Conservation (phyloP, 2,329 filamentous ascomycete genomes). For the Cercospora sp. region DNA sequence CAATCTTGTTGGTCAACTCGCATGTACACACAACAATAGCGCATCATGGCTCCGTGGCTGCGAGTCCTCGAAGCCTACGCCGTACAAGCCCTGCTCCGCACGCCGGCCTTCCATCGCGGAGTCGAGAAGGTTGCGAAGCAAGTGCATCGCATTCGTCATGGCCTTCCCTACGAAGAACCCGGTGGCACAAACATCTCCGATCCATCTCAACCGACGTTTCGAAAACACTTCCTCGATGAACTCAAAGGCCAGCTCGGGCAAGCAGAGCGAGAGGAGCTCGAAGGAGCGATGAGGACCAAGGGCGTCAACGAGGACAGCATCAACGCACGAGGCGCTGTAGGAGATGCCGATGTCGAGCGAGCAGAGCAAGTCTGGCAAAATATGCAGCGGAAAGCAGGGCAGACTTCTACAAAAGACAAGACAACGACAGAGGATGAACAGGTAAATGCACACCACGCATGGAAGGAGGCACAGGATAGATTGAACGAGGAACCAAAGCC, state of each 20-base stretch:
- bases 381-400: slow-evolving; percentile 17
- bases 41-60: slow-evolving; percentile 40
- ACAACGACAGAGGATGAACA: slow-evolving; percentile 7
- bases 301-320: slow-evolving; percentile 28
- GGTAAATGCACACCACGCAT: slow-evolving; percentile 32
- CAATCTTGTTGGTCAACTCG: neutral
- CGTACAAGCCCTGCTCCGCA: slow-evolving; percentile 52
- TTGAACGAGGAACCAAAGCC: slow-evolving; percentile 21
- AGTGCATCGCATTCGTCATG: slow-evolving; percentile 48
- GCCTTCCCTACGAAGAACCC: slow-evolving; percentile 53
- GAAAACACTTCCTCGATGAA: slow-evolving; percentile 57
- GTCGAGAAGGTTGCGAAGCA: slow-evolving; percentile 54
- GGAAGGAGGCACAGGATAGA: slow-evolving; percentile 29
- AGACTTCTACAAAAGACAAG: slow-evolving; percentile 12
- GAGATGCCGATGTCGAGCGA: slow-evolving; percentile 7
- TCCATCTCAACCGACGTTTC: slow-evolving; percentile 41
- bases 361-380: slow-evolving; percentile 20
- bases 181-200: slow-evolving; percentile 51
- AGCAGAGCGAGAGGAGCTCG: slow-evolving; percentile 30
- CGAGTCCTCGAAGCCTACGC: slow-evolving; percentile 43
- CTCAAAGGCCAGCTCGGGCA: slow-evolving; percentile 41
- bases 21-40: neutral
- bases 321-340: slow-evolving; percentile 21
- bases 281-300: slow-evolving; percentile 18
- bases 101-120: slow-evolving; percentile 56